These are phyloP conservation scores for Dissophora globulifera DNA, from an alignment of 192 early-diverging fungal species.

Conservation along the genomic window DNA sequence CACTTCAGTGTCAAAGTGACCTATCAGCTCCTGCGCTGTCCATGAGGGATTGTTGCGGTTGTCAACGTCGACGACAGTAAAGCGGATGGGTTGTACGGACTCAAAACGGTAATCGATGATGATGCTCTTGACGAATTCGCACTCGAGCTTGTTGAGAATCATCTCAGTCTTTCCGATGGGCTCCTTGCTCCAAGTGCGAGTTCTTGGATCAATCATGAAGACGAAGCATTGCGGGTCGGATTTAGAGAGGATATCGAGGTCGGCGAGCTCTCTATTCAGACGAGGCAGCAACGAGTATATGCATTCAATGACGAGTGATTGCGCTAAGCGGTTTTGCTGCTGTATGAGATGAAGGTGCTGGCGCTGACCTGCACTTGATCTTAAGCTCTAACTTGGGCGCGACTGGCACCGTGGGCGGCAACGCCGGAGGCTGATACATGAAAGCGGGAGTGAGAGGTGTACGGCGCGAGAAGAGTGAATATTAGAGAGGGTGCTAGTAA, in stretches of 20 bases:
- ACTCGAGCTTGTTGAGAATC: slow-evolving; percentile 61
- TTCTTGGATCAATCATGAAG: slow-evolving; percentile 46
- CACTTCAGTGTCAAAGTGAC: slow-evolving; percentile 56
- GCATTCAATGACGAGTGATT: no score
- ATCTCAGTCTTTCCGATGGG: slow-evolving; percentile 57
- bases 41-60: slow-evolving; percentile 49
- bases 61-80: slow-evolving; percentile 54
- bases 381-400: slow-evolving; percentile 46
- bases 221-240: slow-evolving; percentile 53
- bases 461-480: no score
- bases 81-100: slow-evolving; percentile 52
- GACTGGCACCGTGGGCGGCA: slow-evolving; percentile 24
- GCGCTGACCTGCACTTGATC: slow-evolving; percentile 48
- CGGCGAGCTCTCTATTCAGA: slow-evolving; percentile 25
- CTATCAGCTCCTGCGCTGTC: slow-evolving; percentile 53
- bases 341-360: no score
- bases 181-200: slow-evolving; percentile 41
- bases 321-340: no score
- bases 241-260: slow-evolving; percentile 54
- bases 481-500: no score
- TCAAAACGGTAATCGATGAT: slow-evolving; percentile 64
- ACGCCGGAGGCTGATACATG: slow-evolving; percentile 17
- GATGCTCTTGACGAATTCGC: slow-evolving; percentile 61
- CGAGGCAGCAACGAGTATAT: no score
- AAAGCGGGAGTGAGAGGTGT: no score